Base-by-base conservation (phyloP, 352 stramenopile species). In the Thraustochytrium striatum region DNA sequence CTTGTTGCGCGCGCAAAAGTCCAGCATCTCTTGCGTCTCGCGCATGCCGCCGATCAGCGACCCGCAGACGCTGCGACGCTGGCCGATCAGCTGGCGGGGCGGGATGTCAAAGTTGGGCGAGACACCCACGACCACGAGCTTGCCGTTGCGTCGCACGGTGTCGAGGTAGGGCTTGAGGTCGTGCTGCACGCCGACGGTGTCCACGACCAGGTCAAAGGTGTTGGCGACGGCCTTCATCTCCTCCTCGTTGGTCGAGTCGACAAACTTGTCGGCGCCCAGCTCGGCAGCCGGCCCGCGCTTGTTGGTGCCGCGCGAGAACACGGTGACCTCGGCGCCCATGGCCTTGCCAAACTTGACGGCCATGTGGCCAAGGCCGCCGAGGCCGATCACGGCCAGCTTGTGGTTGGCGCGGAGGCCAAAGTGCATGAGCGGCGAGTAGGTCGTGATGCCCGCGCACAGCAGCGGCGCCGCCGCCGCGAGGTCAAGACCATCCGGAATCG, bases 361-460 rank as follows among this genome's bases (percentile, higher is more conserved):
- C 65, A 95, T 83, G 83, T 95, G 91, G 32, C 90, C 90, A 3
- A 95, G 83, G 3, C 91, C 91, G 30, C 91, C 91, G 69, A 94
- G 89, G 30, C 91, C 91, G 25, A 47, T 38, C 7, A 80, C 58
- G 3, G 90, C 83, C 19, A 95, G 82, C 3, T 84, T 90, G 0
- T 95, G 85, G 16, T 86, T 88, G 57, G 87, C 79, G 21, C 87
- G 86, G 2, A 78, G 55, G 35, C 65, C 65, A 62, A 87, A 89
- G 72, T 89, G 85, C 83, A 88, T 89, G 69, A 94, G 72, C 8
- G 90, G 91, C 41, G 86, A 89, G 84, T 87, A 95, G 32, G 88
- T 89, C 0, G 91, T 96, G 72, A 95, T 87, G 30, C 91, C 91
- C 3, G 91, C 91, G 82, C 91, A 96, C 41, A 96, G 82, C 55